phyloP scores from a whole-genome alignment of 805 yeast genomes.

The Nakazawaea molendinolei region DNA sequence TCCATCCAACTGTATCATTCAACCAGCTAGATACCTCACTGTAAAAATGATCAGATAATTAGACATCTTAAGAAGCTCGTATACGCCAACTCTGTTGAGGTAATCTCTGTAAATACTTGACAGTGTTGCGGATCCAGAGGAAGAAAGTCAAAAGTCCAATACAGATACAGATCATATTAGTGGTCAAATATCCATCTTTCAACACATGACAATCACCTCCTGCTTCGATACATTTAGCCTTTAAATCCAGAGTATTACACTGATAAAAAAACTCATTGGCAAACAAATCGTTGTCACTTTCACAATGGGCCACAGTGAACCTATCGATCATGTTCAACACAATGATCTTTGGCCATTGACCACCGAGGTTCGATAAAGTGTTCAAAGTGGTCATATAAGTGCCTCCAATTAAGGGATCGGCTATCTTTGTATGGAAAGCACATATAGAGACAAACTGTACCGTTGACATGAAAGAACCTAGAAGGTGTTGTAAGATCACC shows the following conservation, averaged over 20 bases:
- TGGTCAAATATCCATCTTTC: slow-evolving; percentile 79
- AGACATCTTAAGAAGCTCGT: too few relatives aligned
- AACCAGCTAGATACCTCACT: too few relatives aligned
- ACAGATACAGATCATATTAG: slow-evolving; percentile 64
- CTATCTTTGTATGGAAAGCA: slow-evolving; percentile 92
- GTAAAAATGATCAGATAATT: too few relatives aligned
- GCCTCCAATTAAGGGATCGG: slow-evolving; percentile 95
- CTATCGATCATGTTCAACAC: slow-evolving; percentile 75
- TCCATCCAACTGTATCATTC: too few relatives aligned
- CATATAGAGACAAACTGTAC: slow-evolving; percentile 91
- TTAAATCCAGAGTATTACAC: slow-evolving; percentile 27
- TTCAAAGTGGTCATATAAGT: slow-evolving; percentile 96
- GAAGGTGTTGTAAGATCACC: slow-evolving; percentile 75
- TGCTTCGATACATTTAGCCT: slow-evolving; percentile 39
- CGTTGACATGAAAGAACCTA: slow-evolving; percentile 89
- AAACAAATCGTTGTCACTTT: slow-evolving; percentile 22
- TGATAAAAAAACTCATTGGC: slow-evolving; percentile 20
- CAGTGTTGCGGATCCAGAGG: slow-evolving; percentile 58
- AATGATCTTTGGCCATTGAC: slow-evolving; percentile 93
- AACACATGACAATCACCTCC: slow-evolving; percentile 51
- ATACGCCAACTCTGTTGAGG: slow-evolving; percentile 79
- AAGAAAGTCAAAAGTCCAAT: slow-evolving; percentile 62
- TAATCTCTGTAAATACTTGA: slow-evolving; percentile 58
- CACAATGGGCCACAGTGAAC: slow-evolving; percentile 63
- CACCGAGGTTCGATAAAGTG: slow-evolving; percentile 89